These are phyloP conservation scores for Fusarium hainanense DNA, from an alignment of 2,329 filamentous ascomycete genomes.

Conservation along the genomic window DNA sequence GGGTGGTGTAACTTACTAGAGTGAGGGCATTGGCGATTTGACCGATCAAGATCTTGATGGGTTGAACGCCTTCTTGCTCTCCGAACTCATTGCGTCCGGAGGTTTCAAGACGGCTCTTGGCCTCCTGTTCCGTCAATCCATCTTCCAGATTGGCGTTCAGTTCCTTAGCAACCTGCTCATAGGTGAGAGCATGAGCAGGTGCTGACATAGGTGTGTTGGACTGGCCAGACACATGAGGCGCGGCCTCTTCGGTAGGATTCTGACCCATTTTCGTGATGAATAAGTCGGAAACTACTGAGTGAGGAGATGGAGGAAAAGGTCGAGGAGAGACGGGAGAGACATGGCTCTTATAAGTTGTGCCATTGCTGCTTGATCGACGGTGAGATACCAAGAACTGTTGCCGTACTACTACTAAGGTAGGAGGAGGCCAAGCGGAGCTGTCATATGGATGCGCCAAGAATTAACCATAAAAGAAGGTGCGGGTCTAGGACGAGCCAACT, in stretches of 20 bases:
- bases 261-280: constrained; percentile 23
- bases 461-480: not conserved
- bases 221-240: constrained; percentile 38
- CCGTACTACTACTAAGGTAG: not conserved
- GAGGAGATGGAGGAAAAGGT: not conserved
- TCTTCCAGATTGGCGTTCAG: constrained; percentile 24
- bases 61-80: constrained; percentile 68
- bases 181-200: constrained; percentile 38
- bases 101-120: constrained; percentile 63
- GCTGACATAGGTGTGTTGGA: constrained; percentile 41
- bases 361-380: not conserved
- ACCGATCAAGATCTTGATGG: constrained; percentile 70
- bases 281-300: not conserved
- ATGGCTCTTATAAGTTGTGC: constrained; percentile 3
- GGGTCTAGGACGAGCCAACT: not conserved
- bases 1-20: constrained; percentile 57
- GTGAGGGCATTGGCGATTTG: constrained; percentile 78
- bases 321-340: not conserved
- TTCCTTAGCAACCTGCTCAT: constrained; percentile 33
- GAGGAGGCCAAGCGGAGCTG: not conserved
- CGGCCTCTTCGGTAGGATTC: constrained; percentile 15
- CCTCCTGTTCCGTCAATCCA: constrained; percentile 45
- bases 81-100: constrained; percentile 73
- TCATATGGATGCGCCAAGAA: constrained; percentile 27
- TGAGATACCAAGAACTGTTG: not conserved